Evolutionary conservation across 1,284 basidiomycete genomes (phyloP), one percentile per base, ranked within the genome.

Genomic region (Bondarzewia mesenterica): DNA sequence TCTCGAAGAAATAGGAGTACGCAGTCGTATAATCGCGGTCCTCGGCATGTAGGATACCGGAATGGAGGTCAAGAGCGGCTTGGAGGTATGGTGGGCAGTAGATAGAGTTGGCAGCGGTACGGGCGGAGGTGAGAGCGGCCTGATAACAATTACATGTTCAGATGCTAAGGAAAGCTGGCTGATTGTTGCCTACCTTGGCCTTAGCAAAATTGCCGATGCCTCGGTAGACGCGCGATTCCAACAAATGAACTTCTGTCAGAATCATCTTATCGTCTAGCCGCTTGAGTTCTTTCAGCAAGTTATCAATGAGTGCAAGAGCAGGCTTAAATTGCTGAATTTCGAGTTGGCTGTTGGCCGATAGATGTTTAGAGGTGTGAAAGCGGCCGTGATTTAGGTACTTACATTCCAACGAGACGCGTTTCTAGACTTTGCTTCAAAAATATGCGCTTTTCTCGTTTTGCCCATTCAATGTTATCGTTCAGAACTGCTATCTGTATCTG

Each of bases 11-110:
- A 73, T 99, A 99, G 1, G 92, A 95, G 65, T 97, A 97, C 36
- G 84, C 95, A 0, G 94, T 99, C 51, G 83, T 94, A 66, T 97
- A 98, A 65, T 99, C 95, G 62, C 96, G 97, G 64, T 98, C 95
- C 57, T 98, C 93, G 0, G 95, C 93, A 58, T 97, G 93, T 14
- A 98, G 75, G 23, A 96, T 79, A 14, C 95, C 90, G 26, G 85
- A 86, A 64, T 97, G 94, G 38, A 98, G 78, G 63, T 98, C 95
- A 27, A 98, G 81, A 29, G 89, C 78, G 2, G 93, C 89, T 71
- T 99, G 95, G 3, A 98, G 80, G 42, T 80, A 71, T 1, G 95
- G 95, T 14, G 95, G 95, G 64, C 95, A 98, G 72, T 99, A 99
- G 66, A 99, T 96, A 7, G 93, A 85, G 68, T 97, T 97, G 40